These are phyloP conservation scores for Sugiyamaella qingdaonensis DNA, from an alignment of 805 yeast genomes.

Conservation along the genomic window DNA sequence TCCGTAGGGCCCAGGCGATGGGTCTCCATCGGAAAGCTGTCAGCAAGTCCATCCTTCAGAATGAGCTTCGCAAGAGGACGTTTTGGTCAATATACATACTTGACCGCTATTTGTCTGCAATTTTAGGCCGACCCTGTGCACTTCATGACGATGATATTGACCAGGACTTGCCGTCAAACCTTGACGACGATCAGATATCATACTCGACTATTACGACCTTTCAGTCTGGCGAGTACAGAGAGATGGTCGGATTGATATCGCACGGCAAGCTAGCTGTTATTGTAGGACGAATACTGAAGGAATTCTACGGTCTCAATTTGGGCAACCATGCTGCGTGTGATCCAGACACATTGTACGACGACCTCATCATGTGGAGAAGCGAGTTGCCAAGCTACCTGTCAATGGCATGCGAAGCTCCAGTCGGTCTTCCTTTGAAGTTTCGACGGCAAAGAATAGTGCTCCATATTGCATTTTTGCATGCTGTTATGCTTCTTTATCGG, in stretches of 20 bases:
- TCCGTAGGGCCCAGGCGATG: neutral
- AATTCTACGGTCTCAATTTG: neutral
- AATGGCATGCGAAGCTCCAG: neutral
- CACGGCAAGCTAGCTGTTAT: neutral
- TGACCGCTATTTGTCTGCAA: slow-evolving; percentile 1
- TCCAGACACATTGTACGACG: neutral
- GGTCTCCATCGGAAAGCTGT: neutral
- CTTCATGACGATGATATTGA: slow-evolving; percentile 1
- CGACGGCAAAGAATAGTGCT: slow-evolving; percentile 2
- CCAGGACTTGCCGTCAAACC: neutral
- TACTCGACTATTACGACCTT: neutral
- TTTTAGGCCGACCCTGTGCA: neutral
- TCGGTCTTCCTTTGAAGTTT: neutral
- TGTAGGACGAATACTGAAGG: neutral
- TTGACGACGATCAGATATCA: slow-evolving; percentile 1
- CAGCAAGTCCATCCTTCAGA: neutral
- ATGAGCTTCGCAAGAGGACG: neutral
- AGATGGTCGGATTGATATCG: neutral
- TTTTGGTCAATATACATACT: slow-evolving; percentile 2
- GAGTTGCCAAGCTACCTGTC: neutral
- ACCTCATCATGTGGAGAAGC: neutral
- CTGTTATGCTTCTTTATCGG: neutral
- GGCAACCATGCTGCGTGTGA: neutral
- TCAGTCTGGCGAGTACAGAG: neutral
- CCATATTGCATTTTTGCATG: neutral